phyloP scores from a whole-genome alignment of 2,329 filamentous ascomycete species.

The Monilinia polystroma region DNA sequence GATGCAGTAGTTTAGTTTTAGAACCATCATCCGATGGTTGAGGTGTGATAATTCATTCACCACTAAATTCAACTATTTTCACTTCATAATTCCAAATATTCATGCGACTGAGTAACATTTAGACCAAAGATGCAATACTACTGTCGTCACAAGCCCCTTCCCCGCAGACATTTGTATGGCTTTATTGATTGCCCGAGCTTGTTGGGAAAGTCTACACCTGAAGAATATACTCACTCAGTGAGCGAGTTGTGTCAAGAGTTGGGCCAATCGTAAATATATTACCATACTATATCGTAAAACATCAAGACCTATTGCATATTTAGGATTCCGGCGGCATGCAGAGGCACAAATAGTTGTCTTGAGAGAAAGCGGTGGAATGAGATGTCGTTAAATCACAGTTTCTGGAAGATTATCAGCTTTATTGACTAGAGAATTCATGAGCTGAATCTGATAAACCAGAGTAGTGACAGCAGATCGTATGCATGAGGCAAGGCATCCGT shows the following conservation, averaged over 20 bases:
- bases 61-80: conserved; percentile 2
- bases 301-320: neutral
- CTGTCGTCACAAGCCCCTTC: neutral
- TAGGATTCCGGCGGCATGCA: conserved; percentile 2
- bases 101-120: conserved; percentile 3
- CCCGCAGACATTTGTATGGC: neutral
- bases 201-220: conserved; percentile 4
- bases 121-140: neutral
- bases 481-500: neutral
- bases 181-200: neutral
- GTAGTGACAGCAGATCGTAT: conserved; percentile 2
- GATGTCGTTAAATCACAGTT: neutral
- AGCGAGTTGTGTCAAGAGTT: neutral
- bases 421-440: neutral
- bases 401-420: neutral
- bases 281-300: neutral
- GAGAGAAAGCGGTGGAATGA: neutral
- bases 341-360: neutral
- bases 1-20: neutral
- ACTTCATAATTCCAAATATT: neutral
- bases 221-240: neutral
- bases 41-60: neutral
- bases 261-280: neutral
- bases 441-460: neutral
- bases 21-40: conserved; percentile 3